Conservation (phyloP, 2,329 filamentous ascomycete species). For the Rutstroemia sp. region DNA sequence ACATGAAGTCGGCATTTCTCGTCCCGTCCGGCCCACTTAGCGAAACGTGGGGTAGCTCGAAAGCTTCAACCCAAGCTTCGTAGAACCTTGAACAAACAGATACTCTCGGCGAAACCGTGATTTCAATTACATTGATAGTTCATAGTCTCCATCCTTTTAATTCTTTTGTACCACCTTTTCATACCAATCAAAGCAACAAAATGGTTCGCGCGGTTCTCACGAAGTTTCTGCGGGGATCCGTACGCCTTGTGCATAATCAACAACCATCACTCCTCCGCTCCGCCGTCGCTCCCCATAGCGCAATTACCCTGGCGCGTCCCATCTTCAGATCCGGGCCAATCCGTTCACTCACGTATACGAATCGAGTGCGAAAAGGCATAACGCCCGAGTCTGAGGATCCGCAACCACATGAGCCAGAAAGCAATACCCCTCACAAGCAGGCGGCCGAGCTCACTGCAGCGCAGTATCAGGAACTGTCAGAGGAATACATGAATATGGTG, state of each 20-base stretch:
- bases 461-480: slow-evolving; percentile 71
- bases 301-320: not conserved
- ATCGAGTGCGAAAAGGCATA: slow-evolving; percentile 40
- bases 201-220: slow-evolving; percentile 5
- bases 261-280: not conserved
- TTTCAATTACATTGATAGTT: too few species aligned
- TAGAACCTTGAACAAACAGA: not conserved
- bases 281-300: not conserved
- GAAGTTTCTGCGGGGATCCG: not conserved
- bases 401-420: slow-evolving; percentile 35
- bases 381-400: slow-evolving; percentile 53
- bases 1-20: not conserved
- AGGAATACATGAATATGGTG: slow-evolving; percentile 60
- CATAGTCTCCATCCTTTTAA: too few species aligned
- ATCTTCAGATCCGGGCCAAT: not conserved
- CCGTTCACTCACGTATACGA: slow-evolving; percentile 31
- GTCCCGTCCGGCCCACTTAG: not conserved
- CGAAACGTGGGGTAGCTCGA: slow-evolving; percentile 16
- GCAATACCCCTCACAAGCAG: slow-evolving; percentile 36
- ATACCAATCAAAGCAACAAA: not conserved
- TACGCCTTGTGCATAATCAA: not conserved
- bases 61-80: slow-evolving; percentile 8
- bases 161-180: too few species aligned
- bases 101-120: too few species aligned
- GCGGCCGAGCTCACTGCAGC: slow-evolving; percentile 59